Base-by-base conservation (phyloP, 495 filamentous ascomycete genomes). In the Xylaria telfairii region DNA sequence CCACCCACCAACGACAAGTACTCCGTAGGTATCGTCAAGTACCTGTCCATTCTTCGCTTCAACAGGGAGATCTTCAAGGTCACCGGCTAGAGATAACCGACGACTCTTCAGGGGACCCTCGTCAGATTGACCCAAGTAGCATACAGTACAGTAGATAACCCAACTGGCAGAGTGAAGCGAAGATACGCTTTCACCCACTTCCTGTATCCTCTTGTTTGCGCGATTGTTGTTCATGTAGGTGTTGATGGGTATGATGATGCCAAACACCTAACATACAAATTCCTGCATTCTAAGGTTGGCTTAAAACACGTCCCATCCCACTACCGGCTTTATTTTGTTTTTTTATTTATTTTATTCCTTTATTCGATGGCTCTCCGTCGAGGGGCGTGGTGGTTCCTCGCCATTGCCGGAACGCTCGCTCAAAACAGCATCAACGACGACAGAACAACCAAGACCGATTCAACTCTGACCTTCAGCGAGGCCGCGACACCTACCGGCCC, bases 391-490 rank as follows among this genome's bases (percentile, higher is more conserved):
- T 61, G 57, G 37, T 37, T 79, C 28, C 66, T 76, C 34, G 73
- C 69, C 12, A 37, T 46, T 13, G 60, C 65, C 26, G 70, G 71
- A 24, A 64, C 73, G n/a, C 30, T 73, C 44, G 75, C 73, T 32
- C 77, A 77, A 30, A 47, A 65, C n/a, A 74, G 68, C 15, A 72
- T 73, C 21, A 77, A 74, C 26, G 79, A 77, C 12, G 72, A 74
- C 63, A 74, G 83, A 59, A 83, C 77, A 56, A 78, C 81, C 5
- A 47, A 56, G 26, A 85, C 82, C 15, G 80, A 76, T 67, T 72
- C 74, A n/a, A 72, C 72, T 24, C 42, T 74, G 9, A 70, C 67
- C 34, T 37, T 71, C 0, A 75, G 49, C 30, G 69, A 76, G 61
- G 44, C 42, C 9, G 12, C 61, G 15, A 80, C 77, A 9, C 78